These are phyloP conservation scores for Urochloa ruziziensis DNA, from an alignment of 176 grass and related monocot species.

Conservation along the genomic window DNA sequence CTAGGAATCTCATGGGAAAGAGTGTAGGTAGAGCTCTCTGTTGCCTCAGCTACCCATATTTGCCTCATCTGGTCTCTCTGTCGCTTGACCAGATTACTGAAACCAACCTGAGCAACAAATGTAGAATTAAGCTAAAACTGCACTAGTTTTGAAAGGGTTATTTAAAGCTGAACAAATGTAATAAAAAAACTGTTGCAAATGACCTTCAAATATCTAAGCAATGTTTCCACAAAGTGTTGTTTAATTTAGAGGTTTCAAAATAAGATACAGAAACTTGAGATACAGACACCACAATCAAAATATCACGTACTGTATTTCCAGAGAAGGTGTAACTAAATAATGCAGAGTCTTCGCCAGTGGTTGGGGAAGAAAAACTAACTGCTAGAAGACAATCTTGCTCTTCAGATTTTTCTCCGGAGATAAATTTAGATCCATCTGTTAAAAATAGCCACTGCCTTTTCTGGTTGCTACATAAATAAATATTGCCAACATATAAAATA, in stretches of 20 bases:
- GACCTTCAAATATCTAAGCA: background rate
- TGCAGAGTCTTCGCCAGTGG: slow-evolving; percentile 44
- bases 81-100: slow-evolving; percentile 79
- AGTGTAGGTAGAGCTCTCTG: slow-evolving; percentile 57
- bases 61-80: slow-evolving; percentile 73
- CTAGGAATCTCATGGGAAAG: slow-evolving; percentile 57
- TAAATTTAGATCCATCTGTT: slow-evolving; percentile 65
- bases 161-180: slow-evolving; percentile 20
- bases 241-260: slow-evolving; percentile 18
- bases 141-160: slow-evolving; percentile 18
- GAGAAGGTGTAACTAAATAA: slow-evolving; percentile 64
- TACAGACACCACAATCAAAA: background rate
- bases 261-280: slow-evolving; percentile 17
- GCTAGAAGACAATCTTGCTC: slow-evolving; percentile 68
- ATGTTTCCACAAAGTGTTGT: background rate
- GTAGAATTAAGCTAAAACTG: slow-evolving; percentile 27
- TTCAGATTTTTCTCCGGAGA: slow-evolving; percentile 34
- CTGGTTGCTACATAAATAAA: slow-evolving; percentile 62
- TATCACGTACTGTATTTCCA: slow-evolving; percentile 70
- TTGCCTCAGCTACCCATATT: slow-evolving; percentile 89
- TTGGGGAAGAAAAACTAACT: slow-evolving; percentile 59
- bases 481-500: slow-evolving; percentile 70
- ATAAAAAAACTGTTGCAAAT: background rate
- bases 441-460: slow-evolving; percentile 95
- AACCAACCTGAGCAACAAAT: slow-evolving; percentile 70